Base-by-base conservation (phyloP, 2,329 filamentous ascomycete species). In the Basipetospora sp. region DNA sequence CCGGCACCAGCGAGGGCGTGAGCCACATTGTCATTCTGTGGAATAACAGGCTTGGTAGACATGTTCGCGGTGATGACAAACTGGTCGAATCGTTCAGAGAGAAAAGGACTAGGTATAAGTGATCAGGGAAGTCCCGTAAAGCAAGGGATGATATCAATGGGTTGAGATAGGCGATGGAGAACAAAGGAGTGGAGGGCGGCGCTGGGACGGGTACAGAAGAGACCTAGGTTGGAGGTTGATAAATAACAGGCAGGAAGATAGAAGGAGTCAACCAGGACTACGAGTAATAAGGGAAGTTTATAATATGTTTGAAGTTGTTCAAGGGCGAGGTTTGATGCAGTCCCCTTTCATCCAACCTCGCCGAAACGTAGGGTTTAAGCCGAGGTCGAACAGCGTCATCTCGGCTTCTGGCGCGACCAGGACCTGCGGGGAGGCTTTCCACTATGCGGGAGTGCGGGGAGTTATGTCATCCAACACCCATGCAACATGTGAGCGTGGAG, bases 11-110 rank as follows among this genome's bases (percentile, higher is more conserved):
- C 84, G 42, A 96, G 74, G 43, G 88, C 88, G 63, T 96, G 88
- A 41, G 88, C 86, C 54, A 96, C 85, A 67, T 94, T 94, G 68
- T 96, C 88, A 55, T 87, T 90, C 53, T 92, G 85, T 44, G 87
- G 84, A 32, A 80, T 64, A 33, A 75, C 71, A 32, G 77, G 65
- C 48, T 79, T 79, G 40, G 67, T 65, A 14, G 44, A 28, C 37
- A 69, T 56, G 43, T 59, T 52, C 53, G 57, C 55, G 38, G 32
- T 25, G 22, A n/a, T n/a, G n/a, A n/a, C n/a, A n/a, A n/a, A n/a
- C n/a, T n/a, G 25, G 31, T 27, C 34, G 29, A 15, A 39, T 29
- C 15, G 33, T 10, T 26, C 16, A 29, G 16, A 31, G 36, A 14
- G 11, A 17, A 17, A 35, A 29, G 9, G 31, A 36, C 8, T 20